Evolutionary conservation across 345 rosid genomes (phyloP).

Genomic region (Iberis pinnata): DNA sequence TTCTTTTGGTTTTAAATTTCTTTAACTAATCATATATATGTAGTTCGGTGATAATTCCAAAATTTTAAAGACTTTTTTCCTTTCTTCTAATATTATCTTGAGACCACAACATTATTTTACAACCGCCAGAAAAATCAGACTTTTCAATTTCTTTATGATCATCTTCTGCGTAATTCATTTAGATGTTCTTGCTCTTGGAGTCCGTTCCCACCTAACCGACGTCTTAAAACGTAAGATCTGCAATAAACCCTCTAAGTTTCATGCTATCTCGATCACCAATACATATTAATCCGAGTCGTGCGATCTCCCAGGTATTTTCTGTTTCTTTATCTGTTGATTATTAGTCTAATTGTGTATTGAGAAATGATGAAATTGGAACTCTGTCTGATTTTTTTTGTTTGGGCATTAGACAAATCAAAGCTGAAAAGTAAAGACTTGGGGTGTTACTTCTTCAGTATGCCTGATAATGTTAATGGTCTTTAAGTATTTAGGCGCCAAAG

Average conservation of each 20-base stretch:
- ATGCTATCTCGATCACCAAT: slow-evolving; percentile 72
- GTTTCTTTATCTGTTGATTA: background rate
- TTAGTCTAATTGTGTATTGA: too few species aligned
- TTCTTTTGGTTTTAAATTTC: too few species aligned
- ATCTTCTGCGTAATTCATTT: too few species aligned
- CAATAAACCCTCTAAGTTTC: slow-evolving; percentile 59
- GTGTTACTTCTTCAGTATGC: slow-evolving; percentile 82
- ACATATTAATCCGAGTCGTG: slow-evolving; percentile 84
- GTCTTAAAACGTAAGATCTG: slow-evolving; percentile 76
- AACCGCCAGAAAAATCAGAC: too few species aligned
- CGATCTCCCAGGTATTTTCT: slow-evolving; percentile 86
- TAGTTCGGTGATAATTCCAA: too few species aligned
- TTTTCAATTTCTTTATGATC: too few species aligned
- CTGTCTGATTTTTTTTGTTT: background rate
- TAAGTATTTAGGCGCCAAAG: too few species aligned
- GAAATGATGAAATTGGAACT: background rate
- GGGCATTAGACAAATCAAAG: slow-evolving; percentile 70
- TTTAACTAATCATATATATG: too few species aligned
- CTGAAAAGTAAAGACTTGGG: slow-evolving; percentile 84
- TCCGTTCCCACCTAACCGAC: slow-evolving; percentile 91
- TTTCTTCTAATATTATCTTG: too few species aligned
- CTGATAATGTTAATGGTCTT: too few species aligned
- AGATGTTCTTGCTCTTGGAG: slow-evolving; percentile 94
- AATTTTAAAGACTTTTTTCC: too few species aligned
- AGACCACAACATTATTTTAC: too few species aligned